These are phyloP conservation scores for Pseudogymnoascus destructans DNA, from an alignment of 2,329 filamentous ascomycete genomes.

Conservation along the genomic window DNA sequence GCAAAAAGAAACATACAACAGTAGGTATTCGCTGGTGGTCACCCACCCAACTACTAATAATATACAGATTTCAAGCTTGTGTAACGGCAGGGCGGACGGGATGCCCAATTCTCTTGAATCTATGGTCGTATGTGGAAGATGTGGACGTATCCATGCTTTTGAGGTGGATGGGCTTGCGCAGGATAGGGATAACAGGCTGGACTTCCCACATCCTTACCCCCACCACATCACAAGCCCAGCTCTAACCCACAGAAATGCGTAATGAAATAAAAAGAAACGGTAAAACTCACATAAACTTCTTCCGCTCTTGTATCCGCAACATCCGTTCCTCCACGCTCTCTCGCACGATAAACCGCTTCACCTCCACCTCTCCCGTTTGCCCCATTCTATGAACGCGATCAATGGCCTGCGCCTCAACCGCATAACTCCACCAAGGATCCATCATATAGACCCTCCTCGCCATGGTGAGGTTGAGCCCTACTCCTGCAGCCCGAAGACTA, in stretches of 20 bases:
- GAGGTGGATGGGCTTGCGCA: not conserved
- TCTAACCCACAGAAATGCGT: constrained; percentile 18
- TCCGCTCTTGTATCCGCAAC: constrained; percentile 83
- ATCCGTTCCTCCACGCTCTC: constrained; percentile 92
- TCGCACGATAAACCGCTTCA: constrained; percentile 78
- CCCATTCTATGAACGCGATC: constrained; percentile 97
- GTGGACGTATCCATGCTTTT: not conserved
- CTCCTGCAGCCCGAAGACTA: constrained; percentile 78
- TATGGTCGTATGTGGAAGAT: constrained; percentile 20
- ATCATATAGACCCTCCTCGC: constrained; percentile 94
- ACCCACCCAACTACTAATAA: constrained; percentile 25
- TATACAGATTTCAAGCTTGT: constrained; percentile 21
- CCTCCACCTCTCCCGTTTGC: constrained; percentile 72
- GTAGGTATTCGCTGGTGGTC: constrained; percentile 21
- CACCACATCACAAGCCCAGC: constrained; percentile 9
- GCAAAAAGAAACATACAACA: constrained; percentile 21
- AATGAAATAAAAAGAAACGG: constrained; percentile 11
- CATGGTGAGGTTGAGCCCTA: constrained; percentile 82
- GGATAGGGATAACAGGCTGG: not conserved
- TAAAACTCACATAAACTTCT: constrained; percentile 77
- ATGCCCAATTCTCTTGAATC: constrained; percentile 22
- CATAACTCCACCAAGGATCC: constrained; percentile 99
- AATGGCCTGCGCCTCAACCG: constrained; percentile 91
- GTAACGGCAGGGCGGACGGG: constrained; percentile 21
- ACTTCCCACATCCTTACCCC: not conserved